A percentile compares a stretch with the other conserved stretches of the same genome.
phyloP scores from a whole-genome alignment of 2,329 filamentous ascomycete species.

The Verticillium albo-atrum region DNA sequence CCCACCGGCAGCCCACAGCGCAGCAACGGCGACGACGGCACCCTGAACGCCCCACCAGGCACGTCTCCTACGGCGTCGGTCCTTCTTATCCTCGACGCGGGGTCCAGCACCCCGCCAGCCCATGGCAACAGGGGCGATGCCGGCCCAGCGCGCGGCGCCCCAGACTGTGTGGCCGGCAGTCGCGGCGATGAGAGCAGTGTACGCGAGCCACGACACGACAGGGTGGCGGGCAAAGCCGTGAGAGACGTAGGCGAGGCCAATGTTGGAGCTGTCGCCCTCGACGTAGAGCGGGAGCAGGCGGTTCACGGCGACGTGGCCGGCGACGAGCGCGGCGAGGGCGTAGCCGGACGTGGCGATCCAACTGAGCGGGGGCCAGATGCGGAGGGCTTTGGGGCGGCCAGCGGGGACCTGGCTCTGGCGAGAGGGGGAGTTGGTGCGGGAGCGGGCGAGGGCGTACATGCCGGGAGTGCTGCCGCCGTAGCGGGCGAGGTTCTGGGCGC shows the following conservation, averaged over 20 bases:
- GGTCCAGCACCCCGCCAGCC: conserved; percentile 40
- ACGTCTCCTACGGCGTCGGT: conserved; percentile 52
- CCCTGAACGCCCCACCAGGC: conserved; percentile 71
- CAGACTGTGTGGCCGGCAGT: conserved; percentile 77
- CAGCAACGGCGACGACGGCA: conserved; percentile 50
- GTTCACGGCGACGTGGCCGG: conserved; percentile 71
- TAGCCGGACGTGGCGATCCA: conserved; percentile 72
- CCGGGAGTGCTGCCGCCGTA: conserved; percentile 68
- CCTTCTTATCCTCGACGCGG: conserved; percentile 42
- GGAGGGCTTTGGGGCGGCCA: too few species aligned
- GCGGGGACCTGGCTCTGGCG: neutral
- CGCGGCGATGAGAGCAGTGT: conserved; percentile 60
- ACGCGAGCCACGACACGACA: conserved; percentile 61
- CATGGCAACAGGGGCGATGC: conserved; percentile 53
- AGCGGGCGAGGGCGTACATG: conserved; percentile 35
- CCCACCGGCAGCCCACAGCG: conserved; percentile 77
- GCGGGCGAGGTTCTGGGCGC: conserved; percentile 64
- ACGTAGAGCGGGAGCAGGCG: conserved; percentile 68
- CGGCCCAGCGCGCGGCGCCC: conserved; percentile 81
- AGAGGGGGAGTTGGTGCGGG: conserved; percentile 24
- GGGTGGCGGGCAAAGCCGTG: conserved; percentile 79
- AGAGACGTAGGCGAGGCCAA: conserved; percentile 76
- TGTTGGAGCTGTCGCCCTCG: conserved; percentile 81
- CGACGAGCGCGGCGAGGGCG: conserved; percentile 58
- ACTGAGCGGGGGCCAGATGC: conserved; percentile 67